Base-by-base conservation (phyloP, 2,329 filamentous ascomycete genomes). In the Pyrenophora teres region DNA sequence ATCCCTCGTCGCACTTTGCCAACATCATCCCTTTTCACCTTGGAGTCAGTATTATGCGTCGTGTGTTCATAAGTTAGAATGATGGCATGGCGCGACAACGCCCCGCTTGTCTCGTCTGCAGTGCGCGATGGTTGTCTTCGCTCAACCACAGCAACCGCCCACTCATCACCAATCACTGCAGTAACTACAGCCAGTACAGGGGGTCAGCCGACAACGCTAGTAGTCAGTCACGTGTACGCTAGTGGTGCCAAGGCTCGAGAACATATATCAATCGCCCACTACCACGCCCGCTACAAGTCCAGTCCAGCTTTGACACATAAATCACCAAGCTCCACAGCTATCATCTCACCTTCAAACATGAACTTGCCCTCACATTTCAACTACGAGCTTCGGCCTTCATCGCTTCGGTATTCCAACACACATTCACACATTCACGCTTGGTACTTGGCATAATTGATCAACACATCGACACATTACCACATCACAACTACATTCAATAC, bases 361-460 rank as follows among this genome's bases (percentile, higher is more conserved):
- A 27, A 7, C 7, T 27, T 10, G 3, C 1, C 7, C 25, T 27
- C 25, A 27, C 2, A 2, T 27, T 10, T 2, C 25, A 10, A 27
- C 25, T 35, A 46, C 39, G 40, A 15, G 15, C 15, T 36, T 10
- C 12, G 35, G 19, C 41, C 38, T 41, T 36, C 15, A 46, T 19
- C 16, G 46, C 45, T 46, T 48, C 15, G 40, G 32, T 49, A 8
- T 13, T 50, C 33, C 27, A 40, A 36, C 41, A 41, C 30, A 45
- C 49, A 48, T 49, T 53, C 49, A 53, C 49, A 21, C 19, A 21
- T 21, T 21, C 19, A 21, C 19, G 45, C 48, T 51, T 48, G 52
- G 47, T 47, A 51, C 52, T 55, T 52, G 40, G 52, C 40, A 32
- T 23, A 15, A 16, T 47, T 40, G 36, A 47, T 18, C 31, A 41